Evolutionary conservation across 805 yeast species (phyloP), one percentile per base, ranked within the genome.

Genomic region (Kluyveromyces dobzhanskii): DNA sequence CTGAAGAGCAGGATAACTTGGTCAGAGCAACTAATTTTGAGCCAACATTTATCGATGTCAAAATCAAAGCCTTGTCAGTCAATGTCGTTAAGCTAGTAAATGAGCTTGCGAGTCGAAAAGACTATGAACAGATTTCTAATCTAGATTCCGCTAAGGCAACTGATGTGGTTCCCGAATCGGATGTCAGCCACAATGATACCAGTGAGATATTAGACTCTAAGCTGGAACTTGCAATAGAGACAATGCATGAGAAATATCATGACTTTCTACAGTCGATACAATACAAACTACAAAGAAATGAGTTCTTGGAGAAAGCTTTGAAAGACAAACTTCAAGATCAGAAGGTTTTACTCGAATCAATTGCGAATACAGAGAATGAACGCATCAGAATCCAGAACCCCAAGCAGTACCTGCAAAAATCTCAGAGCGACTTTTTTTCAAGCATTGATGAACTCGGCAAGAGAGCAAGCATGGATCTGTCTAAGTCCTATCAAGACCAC

Each of bases 181-280:
- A 26, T 17, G 24, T 17, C 17, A 17, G 24, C 17, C 24, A 16
- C 2, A 10, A 26, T 4, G 32, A 28, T 16, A 19, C 11, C 14
- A 35, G 38, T 17, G 32, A 28, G 16, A 12, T 28, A 16, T 37
- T 53, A 11, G 57, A 54, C 36, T 41, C 57, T 7, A 46, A 49
- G 9, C 38, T 56, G 4, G 62, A 57, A 43, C 38, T 48, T 21
- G 55, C 50, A 3, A 53, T 57, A 4, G 53, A 54, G 31, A 50
- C 50, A 14, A 40, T 57, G 31, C 61, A 56, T 38, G 48, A 52
- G 21, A 54, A 53, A 27, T 57, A 57, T 39, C 59, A 50, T 14
- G 44, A 45, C 13, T 57, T 56, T 36, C 42, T 57, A n/a, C 48
- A 44, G 16, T 46, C 54, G 10, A 46, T 57, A 13, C 44, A 50